Conservation (phyloP, 768 basidiomycete genomes). For the Agaricus sinodeliciosus region DNA sequence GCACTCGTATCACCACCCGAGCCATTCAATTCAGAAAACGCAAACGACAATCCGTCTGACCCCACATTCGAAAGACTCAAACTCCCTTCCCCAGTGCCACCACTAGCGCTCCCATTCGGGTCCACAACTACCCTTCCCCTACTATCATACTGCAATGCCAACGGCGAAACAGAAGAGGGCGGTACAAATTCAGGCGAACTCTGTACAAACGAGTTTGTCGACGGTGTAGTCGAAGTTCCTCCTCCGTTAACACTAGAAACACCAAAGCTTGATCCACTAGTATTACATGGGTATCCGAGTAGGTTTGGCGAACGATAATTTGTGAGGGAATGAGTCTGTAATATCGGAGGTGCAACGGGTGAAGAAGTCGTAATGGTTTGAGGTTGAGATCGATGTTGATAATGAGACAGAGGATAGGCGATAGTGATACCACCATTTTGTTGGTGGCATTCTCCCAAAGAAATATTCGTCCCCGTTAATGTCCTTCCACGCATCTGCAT, state of each 20-base stretch:
- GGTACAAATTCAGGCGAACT: background rate
- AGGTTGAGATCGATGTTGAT: background rate
- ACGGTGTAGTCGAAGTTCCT: background rate
- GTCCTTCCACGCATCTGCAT: background rate
- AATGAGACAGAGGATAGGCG: background rate
- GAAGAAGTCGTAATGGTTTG: no score
- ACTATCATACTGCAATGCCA: background rate
- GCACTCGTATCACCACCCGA: background rate
- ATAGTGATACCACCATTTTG: no score
- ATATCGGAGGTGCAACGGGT: background rate
- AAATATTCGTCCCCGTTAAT: background rate
- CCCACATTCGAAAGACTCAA: no score
- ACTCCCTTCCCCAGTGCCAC: background rate
- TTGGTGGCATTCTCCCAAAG: background rate
- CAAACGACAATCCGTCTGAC: background rate
- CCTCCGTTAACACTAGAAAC: background rate
- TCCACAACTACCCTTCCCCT: background rate
- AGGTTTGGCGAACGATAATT: background rate
- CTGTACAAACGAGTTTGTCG: background rate
- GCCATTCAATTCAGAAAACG: background rate
- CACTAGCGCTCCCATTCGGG: background rate
- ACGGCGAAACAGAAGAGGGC: background rate
- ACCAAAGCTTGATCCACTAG: background rate
- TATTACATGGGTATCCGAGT: background rate
- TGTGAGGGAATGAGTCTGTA: background rate